phyloP scores from a whole-genome alignment of 805 yeast genomes.

The Maudiozyma barnettii region DNA sequence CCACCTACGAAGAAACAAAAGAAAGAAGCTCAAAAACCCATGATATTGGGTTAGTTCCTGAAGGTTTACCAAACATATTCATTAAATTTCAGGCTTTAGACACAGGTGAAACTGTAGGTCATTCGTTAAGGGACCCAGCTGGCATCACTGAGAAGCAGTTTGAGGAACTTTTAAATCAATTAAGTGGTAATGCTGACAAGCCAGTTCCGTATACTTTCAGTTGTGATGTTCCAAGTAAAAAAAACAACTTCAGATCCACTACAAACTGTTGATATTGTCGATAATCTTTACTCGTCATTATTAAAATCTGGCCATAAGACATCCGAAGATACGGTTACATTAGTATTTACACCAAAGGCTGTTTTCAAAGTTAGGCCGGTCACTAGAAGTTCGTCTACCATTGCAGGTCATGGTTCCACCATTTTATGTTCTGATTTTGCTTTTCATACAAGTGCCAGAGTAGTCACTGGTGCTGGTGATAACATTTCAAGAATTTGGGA shows the following conservation, averaged over 20 bases:
- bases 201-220: constrained; percentile 88
- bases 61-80: constrained; percentile 75
- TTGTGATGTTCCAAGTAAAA: constrained; percentile 39
- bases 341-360: constrained; percentile 90
- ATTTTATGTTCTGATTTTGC: constrained; percentile 89
- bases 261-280: constrained; percentile 56
- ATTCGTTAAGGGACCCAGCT: constrained; percentile 86
- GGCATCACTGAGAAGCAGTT: constrained; percentile 74
- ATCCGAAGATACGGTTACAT: constrained; percentile 86
- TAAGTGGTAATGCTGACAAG: constrained; percentile 62
- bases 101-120: constrained; percentile 78
- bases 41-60: constrained; percentile 65
- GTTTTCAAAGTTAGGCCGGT: constrained; percentile 88
- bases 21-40: constrained; percentile 75
- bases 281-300: constrained; percentile 68
- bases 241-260: constrained; percentile 32
- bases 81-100: constrained; percentile 89
- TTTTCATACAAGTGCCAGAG: constrained; percentile 71
- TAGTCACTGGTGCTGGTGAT: constrained; percentile 96
- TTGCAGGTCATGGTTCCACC: constrained; percentile 92
- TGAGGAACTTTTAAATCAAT: constrained; percentile 76
- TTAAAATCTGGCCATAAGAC: constrained; percentile 79
- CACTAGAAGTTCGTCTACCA: constrained; percentile 83
- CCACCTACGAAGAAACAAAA: constrained; percentile 88
- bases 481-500: constrained; percentile 95